Evolutionary conservation across 1,139 yeast species (phyloP).

Genomic region (Saccharomycopsis hybrid): DNA sequence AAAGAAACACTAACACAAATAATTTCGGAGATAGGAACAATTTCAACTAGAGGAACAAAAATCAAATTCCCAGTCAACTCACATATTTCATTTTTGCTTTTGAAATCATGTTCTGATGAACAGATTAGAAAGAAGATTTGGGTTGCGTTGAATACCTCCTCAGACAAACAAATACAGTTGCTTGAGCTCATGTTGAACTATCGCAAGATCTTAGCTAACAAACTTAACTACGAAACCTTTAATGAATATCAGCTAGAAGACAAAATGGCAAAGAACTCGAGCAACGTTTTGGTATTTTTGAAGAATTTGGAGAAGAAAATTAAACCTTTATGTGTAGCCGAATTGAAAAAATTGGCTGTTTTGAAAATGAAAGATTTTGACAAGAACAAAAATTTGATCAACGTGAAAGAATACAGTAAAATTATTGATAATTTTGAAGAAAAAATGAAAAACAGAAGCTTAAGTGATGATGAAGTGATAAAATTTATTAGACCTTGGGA

Average conservation of each 20-base stretch:
- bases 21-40: slow-evolving; percentile 8
- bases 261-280: slow-evolving; percentile 84
- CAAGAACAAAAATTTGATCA: slow-evolving; percentile 17
- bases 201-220: slow-evolving; percentile 64
- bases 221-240: slow-evolving; percentile 67
- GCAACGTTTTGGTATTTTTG: slow-evolving; percentile 66
- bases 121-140: slow-evolving; percentile 62
- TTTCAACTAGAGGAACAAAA: slow-evolving; percentile 24
- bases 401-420: slow-evolving; percentile 15
- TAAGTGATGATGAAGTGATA: slow-evolving; percentile 37
- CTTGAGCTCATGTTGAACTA: slow-evolving; percentile 55
- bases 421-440: slow-evolving; percentile 16
- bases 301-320: slow-evolving; percentile 48
- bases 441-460: slow-evolving; percentile 10
- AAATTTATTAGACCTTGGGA: slow-evolving; percentile 79
- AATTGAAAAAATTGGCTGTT: slow-evolving; percentile 41
- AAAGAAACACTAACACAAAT: slow-evolving; percentile 24
- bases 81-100: slow-evolving; percentile 56
- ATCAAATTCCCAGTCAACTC: slow-evolving; percentile 65
- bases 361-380: slow-evolving; percentile 32
- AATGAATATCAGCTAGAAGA: slow-evolving; percentile 80
- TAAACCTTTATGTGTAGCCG: slow-evolving; percentile 51
- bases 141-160: slow-evolving; percentile 61
- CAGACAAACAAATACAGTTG: slow-evolving; percentile 49
- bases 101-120: slow-evolving; percentile 53